Percentiles rank a stretch among this genome's conserved stretches.
These are phyloP conservation scores for Aspergillus quadrilineatus DNA, from an alignment of 2,329 filamentous ascomycete genomes.

Conservation along the genomic window DNA sequence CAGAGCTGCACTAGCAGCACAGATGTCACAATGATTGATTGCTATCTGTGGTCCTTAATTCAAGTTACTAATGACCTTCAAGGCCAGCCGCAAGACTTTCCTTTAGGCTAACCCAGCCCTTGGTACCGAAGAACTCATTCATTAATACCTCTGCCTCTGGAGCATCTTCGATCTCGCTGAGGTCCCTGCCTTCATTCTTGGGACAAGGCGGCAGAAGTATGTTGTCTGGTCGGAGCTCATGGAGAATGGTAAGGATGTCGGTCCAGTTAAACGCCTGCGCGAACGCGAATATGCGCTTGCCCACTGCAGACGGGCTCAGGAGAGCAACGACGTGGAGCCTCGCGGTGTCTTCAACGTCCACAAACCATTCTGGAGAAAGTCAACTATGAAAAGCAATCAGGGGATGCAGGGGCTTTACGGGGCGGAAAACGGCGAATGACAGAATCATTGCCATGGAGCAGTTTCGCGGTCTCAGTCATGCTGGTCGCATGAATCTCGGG, in stretches of 20 bases:
- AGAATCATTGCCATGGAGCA: background rate
- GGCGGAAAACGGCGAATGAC: background rate
- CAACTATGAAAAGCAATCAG: background rate
- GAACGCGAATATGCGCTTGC: slow-evolving; percentile 57
- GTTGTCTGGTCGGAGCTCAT: slow-evolving; percentile 22
- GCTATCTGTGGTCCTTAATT: background rate
- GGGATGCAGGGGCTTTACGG: background rate
- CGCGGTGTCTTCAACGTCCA: slow-evolving; percentile 52
- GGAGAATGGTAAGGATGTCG: slow-evolving; percentile 34
- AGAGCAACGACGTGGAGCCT: slow-evolving; percentile 55
- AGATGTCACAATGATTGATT: too few species aligned
- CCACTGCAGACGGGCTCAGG: slow-evolving; percentile 46
- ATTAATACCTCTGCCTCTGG: slow-evolving; percentile 30
- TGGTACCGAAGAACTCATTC: slow-evolving; percentile 25
- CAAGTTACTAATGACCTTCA: background rate
- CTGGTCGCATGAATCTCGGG: background rate
- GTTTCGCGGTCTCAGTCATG: background rate
- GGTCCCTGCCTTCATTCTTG: slow-evolving; percentile 19
- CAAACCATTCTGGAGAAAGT: slow-evolving; percentile 40
- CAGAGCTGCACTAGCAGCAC: too few species aligned
- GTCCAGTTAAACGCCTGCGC: slow-evolving; percentile 51
- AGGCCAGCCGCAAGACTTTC: slow-evolving; percentile 16
- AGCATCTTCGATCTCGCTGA: slow-evolving; percentile 23
- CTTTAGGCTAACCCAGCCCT: slow-evolving; percentile 32
- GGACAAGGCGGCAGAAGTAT: slow-evolving; percentile 26